These are phyloP conservation scores for Nepenthes mirabilis DNA, from an alignment of 148 eudicot genomes.

Conservation along the genomic window DNA sequence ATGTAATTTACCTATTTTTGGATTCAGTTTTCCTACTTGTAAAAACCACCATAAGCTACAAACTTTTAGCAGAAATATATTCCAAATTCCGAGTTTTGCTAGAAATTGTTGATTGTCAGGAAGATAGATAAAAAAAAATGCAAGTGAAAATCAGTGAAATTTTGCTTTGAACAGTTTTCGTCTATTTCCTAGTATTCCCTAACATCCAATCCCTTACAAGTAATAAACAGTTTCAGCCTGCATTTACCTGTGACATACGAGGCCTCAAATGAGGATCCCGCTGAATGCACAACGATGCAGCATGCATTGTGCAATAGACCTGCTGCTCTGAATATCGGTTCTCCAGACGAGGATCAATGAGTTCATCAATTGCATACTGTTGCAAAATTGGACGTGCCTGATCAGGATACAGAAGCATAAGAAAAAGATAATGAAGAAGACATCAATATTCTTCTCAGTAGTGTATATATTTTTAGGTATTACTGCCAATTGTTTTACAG, in stretches of 20 bases:
- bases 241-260: constrained; percentile 87
- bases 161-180: too few relatives aligned
- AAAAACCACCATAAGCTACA: too few relatives aligned
- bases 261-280: constrained; percentile 82
- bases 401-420: neutral
- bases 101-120: too few relatives aligned
- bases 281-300: constrained; percentile 75
- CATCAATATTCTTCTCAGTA: neutral
- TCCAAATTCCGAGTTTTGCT: too few relatives aligned
- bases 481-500: neutral
- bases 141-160: too few relatives aligned
- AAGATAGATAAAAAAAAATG: too few relatives aligned
- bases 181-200: too few relatives aligned
- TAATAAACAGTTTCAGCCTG: neutral
- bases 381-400: constrained; percentile 81
- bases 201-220: neutral
- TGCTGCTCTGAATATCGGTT: constrained; percentile 58
- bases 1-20: too few relatives aligned
- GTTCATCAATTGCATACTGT: constrained; percentile 49
- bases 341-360: constrained; percentile 60
- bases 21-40: too few relatives aligned
- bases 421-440: neutral
- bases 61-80: too few relatives aligned
- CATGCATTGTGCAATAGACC: constrained; percentile 71
- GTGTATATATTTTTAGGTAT: too few relatives aligned